Evolutionary conservation across 2,329 filamentous ascomycete genomes (phyloP).

Genomic region (Beauveria sp.): DNA sequence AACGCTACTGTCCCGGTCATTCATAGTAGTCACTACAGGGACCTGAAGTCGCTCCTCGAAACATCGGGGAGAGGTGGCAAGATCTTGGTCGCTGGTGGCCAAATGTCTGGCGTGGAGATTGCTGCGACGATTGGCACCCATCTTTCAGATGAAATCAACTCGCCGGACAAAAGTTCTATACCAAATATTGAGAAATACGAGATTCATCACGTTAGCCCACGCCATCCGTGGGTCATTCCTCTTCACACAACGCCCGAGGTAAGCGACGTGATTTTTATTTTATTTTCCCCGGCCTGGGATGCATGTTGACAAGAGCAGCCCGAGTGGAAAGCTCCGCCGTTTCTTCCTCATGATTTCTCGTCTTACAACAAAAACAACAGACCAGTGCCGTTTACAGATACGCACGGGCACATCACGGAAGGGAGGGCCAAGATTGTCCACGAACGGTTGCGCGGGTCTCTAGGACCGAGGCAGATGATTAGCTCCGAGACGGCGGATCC

Average conservation of each 20-base stretch:
- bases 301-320: slow-evolving; percentile 36
- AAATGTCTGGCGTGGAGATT: slow-evolving; percentile 76
- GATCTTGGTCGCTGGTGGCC: slow-evolving; percentile 68
- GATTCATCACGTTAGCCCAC: slow-evolving; percentile 61
- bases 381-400: slow-evolving; percentile 51
- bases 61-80: slow-evolving; percentile 40
- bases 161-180: slow-evolving; percentile 36
- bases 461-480: slow-evolving; percentile 48
- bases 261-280: slow-evolving; percentile 12
- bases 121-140: slow-evolving; percentile 65
- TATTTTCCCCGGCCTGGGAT: too few relatives aligned
- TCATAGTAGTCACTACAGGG: slow-evolving; percentile 62
- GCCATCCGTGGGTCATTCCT: slow-evolving; percentile 67
- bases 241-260: slow-evolving; percentile 46
- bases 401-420: slow-evolving; percentile 54
- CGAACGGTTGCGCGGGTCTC: slow-evolving; percentile 35
- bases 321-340: slow-evolving; percentile 43
- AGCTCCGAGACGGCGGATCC: slow-evolving; percentile 38
- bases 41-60: slow-evolving; percentile 41
- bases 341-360: slow-evolving; percentile 64
- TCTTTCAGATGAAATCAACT: slow-evolving; percentile 55
- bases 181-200: slow-evolving; percentile 41
- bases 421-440: slow-evolving; percentile 51
- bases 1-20: slow-evolving; percentile 41
- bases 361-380: slow-evolving; percentile 64